These are phyloP conservation scores for Nicotiana noctiflora DNA, from an alignment of 257 asterid genomes.

Conservation along the genomic window DNA sequence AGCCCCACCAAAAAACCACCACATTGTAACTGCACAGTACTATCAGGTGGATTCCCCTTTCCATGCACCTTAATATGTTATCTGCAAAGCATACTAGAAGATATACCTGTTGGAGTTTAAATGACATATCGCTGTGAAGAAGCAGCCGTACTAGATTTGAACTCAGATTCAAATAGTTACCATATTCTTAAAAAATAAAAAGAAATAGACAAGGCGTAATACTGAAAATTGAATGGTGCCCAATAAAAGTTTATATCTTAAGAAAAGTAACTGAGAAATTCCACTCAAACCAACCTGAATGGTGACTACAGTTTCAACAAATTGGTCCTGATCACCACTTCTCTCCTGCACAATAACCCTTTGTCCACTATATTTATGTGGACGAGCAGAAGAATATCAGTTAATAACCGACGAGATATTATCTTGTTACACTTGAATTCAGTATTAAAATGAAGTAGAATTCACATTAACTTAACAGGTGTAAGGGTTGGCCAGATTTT, in stretches of 20 bases:
- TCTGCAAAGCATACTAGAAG: background rate
- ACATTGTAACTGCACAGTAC: background rate
- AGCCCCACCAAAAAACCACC: background rate
- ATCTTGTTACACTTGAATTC: background rate
- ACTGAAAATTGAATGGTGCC: background rate
- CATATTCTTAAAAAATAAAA: background rate
- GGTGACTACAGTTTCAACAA: slow-evolving; percentile 60
- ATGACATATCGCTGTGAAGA: background rate
- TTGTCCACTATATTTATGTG: slow-evolving; percentile 72
- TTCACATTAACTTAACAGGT: background rate
- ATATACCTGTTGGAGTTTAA: background rate
- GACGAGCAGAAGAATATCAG: slow-evolving; percentile 18
- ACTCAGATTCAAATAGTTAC: background rate
- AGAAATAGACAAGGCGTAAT: background rate
- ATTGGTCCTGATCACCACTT: slow-evolving; percentile 37
- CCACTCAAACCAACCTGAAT: slow-evolving; percentile 47
- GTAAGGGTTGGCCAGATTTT: background rate
- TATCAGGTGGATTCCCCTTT: background rate
- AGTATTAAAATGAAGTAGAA: background rate
- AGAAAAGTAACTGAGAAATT: background rate
- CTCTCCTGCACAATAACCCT: slow-evolving; percentile 67
- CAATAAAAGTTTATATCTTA: background rate
- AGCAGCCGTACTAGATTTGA: background rate
- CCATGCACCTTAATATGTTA: background rate
- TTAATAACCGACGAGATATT: background rate